Evolutionary conservation across 2,329 filamentous ascomycete genomes (phyloP), one percentile per base, ranked within the genome.

Genomic region (Colletotrichum tropicale): DNA sequence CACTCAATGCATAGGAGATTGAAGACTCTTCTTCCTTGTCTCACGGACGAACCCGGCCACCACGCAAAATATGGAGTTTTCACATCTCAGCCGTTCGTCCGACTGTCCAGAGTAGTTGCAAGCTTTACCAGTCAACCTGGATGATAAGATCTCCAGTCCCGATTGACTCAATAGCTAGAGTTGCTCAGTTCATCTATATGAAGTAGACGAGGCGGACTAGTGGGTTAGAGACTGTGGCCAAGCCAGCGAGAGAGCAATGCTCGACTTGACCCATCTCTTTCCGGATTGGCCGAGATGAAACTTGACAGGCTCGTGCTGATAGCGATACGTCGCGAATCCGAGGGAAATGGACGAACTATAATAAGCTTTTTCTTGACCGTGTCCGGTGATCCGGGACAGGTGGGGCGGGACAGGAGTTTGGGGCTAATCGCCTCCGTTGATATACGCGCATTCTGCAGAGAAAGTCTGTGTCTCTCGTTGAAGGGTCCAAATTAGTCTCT

Each of bases 321-420:
- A 52, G 43, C 21, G 43, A 52, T 58, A 58, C 26, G 55, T 24
- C 24, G 26, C 24, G 55, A 58, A 26, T 58, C 24, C 12, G 24
- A 58, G 24, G 24, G 24, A 26, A 52, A 52, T 52, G 43, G n/a
- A 52, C 43, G 43, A 52, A 52, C 43, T 52, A 52, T 52, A 52
- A 21, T 52, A 52, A 52, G 43, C 43, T 52, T 52, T 52, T 52
- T 52, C 6, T 52, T 92, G 0, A 89, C 91, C n/a, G 43, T 21
- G 43, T 52, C 43, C 43, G 43, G 43, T 52, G 43, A 52, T 52
- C n/a, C 43, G 43, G 43, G 3, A 21, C 43, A 52, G 43, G 43
- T 52, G n/a, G 43, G n/a, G 43, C 43, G 2, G 10, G n/a, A 13
- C n/a, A 3, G 43, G 6, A 52, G n/a, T 48, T 48, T 21, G 10